Base-by-base conservation (phyloP, 768 basidiomycete genomes). In the Macrolepiota fuliginosa region DNA sequence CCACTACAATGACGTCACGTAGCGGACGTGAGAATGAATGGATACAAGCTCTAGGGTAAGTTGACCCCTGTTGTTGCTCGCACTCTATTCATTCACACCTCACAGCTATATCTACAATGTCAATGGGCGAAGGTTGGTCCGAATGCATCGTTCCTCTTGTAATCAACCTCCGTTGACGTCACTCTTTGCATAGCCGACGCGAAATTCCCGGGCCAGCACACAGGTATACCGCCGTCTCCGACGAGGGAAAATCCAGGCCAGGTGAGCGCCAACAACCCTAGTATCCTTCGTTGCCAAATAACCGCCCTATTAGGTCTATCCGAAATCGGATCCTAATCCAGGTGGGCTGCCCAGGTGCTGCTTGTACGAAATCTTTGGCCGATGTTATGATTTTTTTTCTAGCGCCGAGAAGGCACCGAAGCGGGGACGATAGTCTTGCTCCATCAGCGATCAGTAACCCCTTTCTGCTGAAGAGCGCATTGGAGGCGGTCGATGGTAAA, bases 241-340 rank as follows among this genome's bases (percentile, higher is more conserved):
- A 74, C 75, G 4, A 66, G 68, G 32, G 79, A 82, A 67, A 85
- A 83, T 62, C 80, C 79, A 4, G 81, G 78, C 12, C 73, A 75
- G 65, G 82, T 80, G 58, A 25, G 68, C 58, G 4, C 2, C n/a
- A 24, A 52, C 29, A 24, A 12, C 13, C 49, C 40, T 27, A 39
- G 51, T 24, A 11, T 22, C 40, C 13, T 24, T 59, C 29, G 11
- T 27, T 13, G 47, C 39, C 15, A 49, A 17, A 6, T 47, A 25
- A 40, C 37, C 19, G 12, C 40, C 15, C 22, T 51, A 37, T 4
- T 51, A 84, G 81, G 81, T 83, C 4, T 84, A 76, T 62, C 83
- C 80, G 0, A 74, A 77, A 63, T 79, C 76, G 0, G 77, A 81
- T 63, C 77, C 79, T 1, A 68, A 63, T 7, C 69, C 73, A 70